Percentiles rank a stretch among this genome's conserved stretches.
Evolutionary conservation across 768 basidiomycete species (phyloP).

Genomic region (Pleurotus tuoliensis): DNA sequence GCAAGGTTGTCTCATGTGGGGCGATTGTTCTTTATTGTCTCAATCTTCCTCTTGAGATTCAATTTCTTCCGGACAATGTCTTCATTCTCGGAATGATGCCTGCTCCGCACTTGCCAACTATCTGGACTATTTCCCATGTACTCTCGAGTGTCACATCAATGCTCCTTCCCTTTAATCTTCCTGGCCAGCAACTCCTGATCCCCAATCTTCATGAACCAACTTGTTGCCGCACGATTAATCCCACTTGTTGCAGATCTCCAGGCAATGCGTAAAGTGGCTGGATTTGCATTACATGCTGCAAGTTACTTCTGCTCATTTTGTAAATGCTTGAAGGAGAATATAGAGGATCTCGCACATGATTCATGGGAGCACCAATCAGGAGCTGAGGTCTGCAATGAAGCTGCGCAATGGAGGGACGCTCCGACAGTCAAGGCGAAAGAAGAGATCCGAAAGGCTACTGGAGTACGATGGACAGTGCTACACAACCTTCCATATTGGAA

Average conservation of each 20-base stretch:
- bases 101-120: conserved; percentile 22
- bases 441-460: conserved; percentile 10
- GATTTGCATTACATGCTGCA: conserved; percentile 15
- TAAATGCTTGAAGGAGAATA: conserved; percentile 3
- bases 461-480: conserved; percentile 23
- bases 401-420: conserved; percentile 13
- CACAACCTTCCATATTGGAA: conserved; percentile 25
- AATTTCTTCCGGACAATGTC: conserved; percentile 26
- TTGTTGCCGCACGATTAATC: conserved; percentile 11
- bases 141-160: conserved; percentile 12
- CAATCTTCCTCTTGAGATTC: conserved; percentile 27
- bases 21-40: conserved; percentile 27
- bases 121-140: conserved; percentile 16
- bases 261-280: conserved; percentile 18
- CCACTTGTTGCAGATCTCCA: conserved; percentile 21
- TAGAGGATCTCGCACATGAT: conserved; percentile 16
- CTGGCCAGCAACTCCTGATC: conserved; percentile 10
- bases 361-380: conserved; percentile 14
- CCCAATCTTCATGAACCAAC: conserved; percentile 12
- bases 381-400: conserved; percentile 14
- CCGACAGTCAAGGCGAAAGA: conserved; percentile 12
- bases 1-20: conserved; percentile 20
- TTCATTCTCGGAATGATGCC: conserved; percentile 30
- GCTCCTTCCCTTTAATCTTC: conserved; percentile 12
- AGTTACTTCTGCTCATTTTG: conserved; percentile 22